Base-by-base conservation (phyloP, 2,329 filamentous ascomycete species). In the Pseudogymnoascus sp. region DNA sequence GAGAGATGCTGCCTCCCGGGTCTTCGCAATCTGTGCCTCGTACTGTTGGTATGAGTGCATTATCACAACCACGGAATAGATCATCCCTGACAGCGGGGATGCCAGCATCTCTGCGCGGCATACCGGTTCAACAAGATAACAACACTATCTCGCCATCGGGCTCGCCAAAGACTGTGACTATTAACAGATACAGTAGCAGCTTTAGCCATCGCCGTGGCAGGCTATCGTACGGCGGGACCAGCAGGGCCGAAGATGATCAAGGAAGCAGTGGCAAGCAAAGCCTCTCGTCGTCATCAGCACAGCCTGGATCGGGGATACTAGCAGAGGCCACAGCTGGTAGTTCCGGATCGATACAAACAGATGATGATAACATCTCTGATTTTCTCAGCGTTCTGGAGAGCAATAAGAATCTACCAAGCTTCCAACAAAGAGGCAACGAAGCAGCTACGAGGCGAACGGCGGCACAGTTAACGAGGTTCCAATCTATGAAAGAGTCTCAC, bases 311-410 rank as follows among this genome's bases (percentile, higher is more conserved):
- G 1, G 91, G 89, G 2, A 78, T 94, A 28, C 79, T 96, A 58
- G 85, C 89, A 30, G 91, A 88, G 65, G 81, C 81, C 25, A 87
- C 84, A 8, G 85, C 80, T 2, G 86, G 84, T 30, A 79, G 86
- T 79, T 79, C 89, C 70, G 79, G 89, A 5, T 87, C 85, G 2
- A 77, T 87, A 54, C 83, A 85, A 64, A 81, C 87, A 0, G 93
- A 97, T 67, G 92, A 96, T 69, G 90, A 96, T 68, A 92, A 94
- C 65, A 96, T 99, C 39, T 91, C 90, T 0, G 92, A 95, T 59
- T 99, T 97, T 68, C 77, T 99, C 64, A 95, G 95, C 69, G 82
- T 91, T 64, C 80, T 99, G 6, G 93, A 97, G 63, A 87, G 86
- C 68, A 90, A 90, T 71, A 96, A 92, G 74, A 93, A 92, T n/a